These are phyloP conservation scores for Moesziomyces antarcticus DNA, from an alignment of 1,284 basidiomycete genomes.

Conservation along the genomic window DNA sequence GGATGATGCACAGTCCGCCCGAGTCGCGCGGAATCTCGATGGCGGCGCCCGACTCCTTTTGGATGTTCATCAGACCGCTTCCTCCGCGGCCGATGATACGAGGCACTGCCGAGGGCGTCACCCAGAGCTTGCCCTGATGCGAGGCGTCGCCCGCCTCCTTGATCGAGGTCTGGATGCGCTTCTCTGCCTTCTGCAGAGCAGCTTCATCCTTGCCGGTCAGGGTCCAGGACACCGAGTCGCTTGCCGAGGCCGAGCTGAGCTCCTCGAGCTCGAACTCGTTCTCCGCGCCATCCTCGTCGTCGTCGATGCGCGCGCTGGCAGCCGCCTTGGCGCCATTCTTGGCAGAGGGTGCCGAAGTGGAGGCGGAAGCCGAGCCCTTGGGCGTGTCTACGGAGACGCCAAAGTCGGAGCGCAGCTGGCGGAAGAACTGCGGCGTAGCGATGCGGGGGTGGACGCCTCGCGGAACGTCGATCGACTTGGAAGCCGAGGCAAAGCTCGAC, in stretches of 20 bases:
- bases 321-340: constrained; percentile 20
- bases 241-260: constrained; percentile 23
- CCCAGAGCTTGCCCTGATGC: constrained; percentile 52
- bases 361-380: constrained; percentile 19
- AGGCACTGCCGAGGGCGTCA: constrained; percentile 46
- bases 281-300: constrained; percentile 28
- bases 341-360: constrained; percentile 15
- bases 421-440: constrained; percentile 55
- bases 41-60: constrained; percentile 54
- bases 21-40: constrained; percentile 59
- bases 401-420: constrained; percentile 51
- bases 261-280: constrained; percentile 52
- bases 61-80: constrained; percentile 49
- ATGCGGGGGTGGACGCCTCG: constrained; percentile 42
- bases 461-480: constrained; percentile 46
- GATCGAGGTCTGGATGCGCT: constrained; percentile 33
- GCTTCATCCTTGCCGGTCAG: constrained; percentile 51
- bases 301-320: constrained; percentile 53
- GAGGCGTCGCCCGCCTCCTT: constrained; percentile 40
- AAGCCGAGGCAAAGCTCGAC: constrained; percentile 45
- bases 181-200: constrained; percentile 51
- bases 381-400: constrained; percentile 60
- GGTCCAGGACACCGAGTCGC: constrained; percentile 52
- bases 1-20: constrained; percentile 54
- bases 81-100: constrained; percentile 57